A percentile compares a stretch with the other conserved stretches of the same genome.
Conservation (phyloP, 768 basidiomycete genomes). For the Coprinopsis strossmayeri region DNA sequence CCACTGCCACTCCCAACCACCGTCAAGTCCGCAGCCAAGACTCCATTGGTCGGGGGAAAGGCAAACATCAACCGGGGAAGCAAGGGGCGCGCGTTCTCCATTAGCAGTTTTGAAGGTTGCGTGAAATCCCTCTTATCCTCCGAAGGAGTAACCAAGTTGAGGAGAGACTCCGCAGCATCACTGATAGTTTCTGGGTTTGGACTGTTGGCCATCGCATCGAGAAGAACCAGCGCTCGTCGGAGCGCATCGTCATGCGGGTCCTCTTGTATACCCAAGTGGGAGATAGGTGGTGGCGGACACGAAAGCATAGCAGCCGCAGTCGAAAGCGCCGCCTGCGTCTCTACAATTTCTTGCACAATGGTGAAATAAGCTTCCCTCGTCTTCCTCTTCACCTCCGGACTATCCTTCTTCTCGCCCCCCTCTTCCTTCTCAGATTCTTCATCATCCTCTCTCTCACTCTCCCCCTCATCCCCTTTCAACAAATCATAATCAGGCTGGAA, state of each 20-base stretch:
- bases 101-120: neutral
- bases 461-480: conserved; percentile 18
- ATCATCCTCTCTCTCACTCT: conserved; percentile 6
- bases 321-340: conserved; percentile 42
- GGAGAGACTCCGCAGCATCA: conserved; percentile 31
- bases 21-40: conserved; percentile 17
- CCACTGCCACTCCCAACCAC: neutral
- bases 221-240: conserved; percentile 38
- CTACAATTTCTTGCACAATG: conserved; percentile 45
- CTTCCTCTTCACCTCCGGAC: conserved; percentile 2
- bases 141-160: conserved; percentile 9
- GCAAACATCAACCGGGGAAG: conserved; percentile 51
- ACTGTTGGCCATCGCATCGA: conserved; percentile 52
- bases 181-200: conserved; percentile 52
- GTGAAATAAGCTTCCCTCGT: conserved; percentile 37
- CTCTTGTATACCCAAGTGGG: conserved; percentile 14
- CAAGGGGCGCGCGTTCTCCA: conserved; percentile 14
- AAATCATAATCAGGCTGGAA: conserved; percentile 36
- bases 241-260: conserved; percentile 32
- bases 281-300: neutral
- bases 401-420: neutral
- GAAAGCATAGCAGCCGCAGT: conserved; percentile 49
- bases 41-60: conserved; percentile 29
- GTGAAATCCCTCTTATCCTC: neutral
- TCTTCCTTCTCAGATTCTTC: neutral